A percentile compares a stretch with the other conserved stretches of the same genome.
Evolutionary conservation across 2,329 filamentous ascomycete genomes (phyloP).

Genomic region (Phaeomoniella chlamydospora): DNA sequence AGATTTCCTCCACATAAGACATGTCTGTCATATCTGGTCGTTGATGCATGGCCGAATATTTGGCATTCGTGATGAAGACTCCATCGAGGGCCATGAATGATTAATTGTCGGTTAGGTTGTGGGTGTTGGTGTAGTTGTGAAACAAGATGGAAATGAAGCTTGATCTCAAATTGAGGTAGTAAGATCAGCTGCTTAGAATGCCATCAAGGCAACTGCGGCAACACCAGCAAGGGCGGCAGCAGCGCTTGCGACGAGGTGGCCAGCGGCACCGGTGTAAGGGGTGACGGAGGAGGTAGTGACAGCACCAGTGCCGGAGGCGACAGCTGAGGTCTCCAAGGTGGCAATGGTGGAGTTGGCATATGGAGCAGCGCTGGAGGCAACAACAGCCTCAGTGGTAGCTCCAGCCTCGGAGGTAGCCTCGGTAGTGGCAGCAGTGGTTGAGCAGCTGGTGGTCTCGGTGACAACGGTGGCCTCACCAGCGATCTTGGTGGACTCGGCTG

Average conservation of each 20-base stretch:
- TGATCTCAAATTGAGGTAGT: no score
- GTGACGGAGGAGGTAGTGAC: constrained; percentile 1
- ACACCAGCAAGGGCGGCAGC: constrained; percentile 13
- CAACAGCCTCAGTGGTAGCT: constrained; percentile 1
- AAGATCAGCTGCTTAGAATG: no score
- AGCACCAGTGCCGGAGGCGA: constrained; percentile 1
- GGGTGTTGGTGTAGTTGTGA: no score
- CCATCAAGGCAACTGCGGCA: constrained; percentile 12
- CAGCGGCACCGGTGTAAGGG: constrained; percentile 12
- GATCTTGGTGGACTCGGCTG: no score
- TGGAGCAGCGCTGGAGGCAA: background rate
- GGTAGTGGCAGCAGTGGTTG: constrained; percentile 2
- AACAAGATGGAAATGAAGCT: no score
- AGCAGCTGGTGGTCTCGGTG: constrained; percentile 1
- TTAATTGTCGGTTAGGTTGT: no score
- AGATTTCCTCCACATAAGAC: no score
- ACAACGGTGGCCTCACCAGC: constrained; percentile 3
- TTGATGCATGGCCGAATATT: no score
- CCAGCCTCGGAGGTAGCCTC: constrained; percentile 4
- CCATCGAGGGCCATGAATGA: no score
- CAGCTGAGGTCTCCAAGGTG: background rate
- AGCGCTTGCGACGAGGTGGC: constrained; percentile 7
- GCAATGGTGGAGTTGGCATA: constrained; percentile 1
- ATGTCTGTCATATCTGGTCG: no score
- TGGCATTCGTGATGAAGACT: no score